Evolutionary conservation across 257 asterid species (phyloP).

Genomic region (Lycium ferocissimum): DNA sequence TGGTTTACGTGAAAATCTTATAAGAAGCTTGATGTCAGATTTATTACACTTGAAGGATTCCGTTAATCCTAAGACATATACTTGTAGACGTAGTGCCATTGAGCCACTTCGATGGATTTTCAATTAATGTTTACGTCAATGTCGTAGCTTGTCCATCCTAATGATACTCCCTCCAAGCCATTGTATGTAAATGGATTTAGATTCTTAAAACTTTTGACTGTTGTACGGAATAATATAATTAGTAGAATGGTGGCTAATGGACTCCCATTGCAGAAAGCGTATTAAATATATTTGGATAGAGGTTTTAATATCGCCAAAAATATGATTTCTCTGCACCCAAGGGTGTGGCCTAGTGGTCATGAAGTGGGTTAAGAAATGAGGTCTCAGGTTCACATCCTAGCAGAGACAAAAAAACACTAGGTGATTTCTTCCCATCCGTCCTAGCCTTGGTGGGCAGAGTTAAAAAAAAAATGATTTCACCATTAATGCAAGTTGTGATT

Average conservation of each 20-base stretch:
- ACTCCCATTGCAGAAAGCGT: background rate
- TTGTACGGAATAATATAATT: background rate
- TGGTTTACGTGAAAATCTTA: background rate
- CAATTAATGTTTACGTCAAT: background rate
- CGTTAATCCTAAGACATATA: background rate
- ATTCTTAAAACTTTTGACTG: background rate
- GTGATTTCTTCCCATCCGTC: no score
- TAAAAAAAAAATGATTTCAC: background rate
- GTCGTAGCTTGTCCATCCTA: background rate
- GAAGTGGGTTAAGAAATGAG: no score
- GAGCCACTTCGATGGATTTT: background rate
- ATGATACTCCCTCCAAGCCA: background rate
- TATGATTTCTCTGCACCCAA: background rate
- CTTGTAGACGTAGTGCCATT: background rate
- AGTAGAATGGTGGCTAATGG: conserved; percentile 15
- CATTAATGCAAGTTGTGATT: conserved; percentile 5
- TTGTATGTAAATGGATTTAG: background rate
- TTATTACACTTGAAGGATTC: background rate
- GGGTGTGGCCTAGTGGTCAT: no score
- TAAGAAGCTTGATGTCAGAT: background rate
- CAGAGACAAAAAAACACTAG: no score
- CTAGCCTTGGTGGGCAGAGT: no score
- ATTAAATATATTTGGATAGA: background rate
- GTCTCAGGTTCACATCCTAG: no score
- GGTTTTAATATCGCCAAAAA: background rate